Conservation (phyloP, 805 yeast genomes). For the Ogataea nakhonphanomensis region DNA sequence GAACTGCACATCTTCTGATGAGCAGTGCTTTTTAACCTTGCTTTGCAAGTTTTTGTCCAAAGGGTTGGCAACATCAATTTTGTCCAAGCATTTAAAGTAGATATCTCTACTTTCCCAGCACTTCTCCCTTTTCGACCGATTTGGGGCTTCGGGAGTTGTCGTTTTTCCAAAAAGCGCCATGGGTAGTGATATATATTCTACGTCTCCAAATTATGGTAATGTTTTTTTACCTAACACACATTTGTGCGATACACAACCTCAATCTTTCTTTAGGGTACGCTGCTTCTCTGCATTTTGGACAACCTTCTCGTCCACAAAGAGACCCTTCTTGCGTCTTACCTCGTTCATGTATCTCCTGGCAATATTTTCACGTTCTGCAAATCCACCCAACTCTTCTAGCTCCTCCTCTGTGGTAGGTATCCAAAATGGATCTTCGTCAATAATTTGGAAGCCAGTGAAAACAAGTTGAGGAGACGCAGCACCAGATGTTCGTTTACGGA, state of each 20-base stretch:
- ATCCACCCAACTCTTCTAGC: slow-evolving; percentile 86
- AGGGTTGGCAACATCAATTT: slow-evolving; percentile 65
- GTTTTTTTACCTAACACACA: neutral
- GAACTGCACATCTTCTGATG: slow-evolving; percentile 52
- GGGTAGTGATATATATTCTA: neutral
- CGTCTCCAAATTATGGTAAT: neutral
- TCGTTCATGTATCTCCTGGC: slow-evolving; percentile 84
- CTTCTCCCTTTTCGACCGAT: slow-evolving; percentile 62
- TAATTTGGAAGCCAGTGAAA: slow-evolving; percentile 80
- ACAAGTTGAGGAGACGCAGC: slow-evolving; percentile 96
- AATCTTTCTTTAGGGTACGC: slow-evolving; percentile 73
- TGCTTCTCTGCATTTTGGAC: slow-evolving; percentile 93
- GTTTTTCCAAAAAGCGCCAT: slow-evolving; percentile 50
- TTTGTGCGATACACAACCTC: slow-evolving; percentile 9
- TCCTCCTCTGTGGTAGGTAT: slow-evolving; percentile 98
- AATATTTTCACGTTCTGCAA: slow-evolving; percentile 86
- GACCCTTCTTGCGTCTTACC: slow-evolving; percentile 82
- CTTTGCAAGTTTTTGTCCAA: slow-evolving; percentile 48
- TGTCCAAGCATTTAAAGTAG: slow-evolving; percentile 72
- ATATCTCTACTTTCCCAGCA: slow-evolving; percentile 92
- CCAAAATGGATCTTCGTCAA: slow-evolving; percentile 97
- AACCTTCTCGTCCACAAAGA: slow-evolving; percentile 85
- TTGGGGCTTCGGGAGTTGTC: slow-evolving; percentile 38
- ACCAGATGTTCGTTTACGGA: slow-evolving; percentile 89
- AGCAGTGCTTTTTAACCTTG: slow-evolving; percentile 55